These are phyloP conservation scores for Selaginella tamariscina DNA, from an alignment of 75 land plant species.

Conservation along the genomic window DNA sequence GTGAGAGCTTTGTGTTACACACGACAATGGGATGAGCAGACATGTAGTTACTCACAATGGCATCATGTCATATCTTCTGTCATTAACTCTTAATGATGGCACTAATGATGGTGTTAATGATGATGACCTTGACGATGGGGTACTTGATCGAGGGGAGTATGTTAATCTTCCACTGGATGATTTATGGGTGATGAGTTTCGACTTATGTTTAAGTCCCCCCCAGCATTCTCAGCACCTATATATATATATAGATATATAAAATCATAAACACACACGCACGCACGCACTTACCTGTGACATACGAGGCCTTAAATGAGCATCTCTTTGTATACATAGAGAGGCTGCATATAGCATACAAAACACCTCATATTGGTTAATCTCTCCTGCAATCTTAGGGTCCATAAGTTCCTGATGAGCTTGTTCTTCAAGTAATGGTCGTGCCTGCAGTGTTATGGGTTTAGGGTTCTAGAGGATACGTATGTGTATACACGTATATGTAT, in stretches of 20 bases:
- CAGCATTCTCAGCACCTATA: slow-evolving; percentile 40
- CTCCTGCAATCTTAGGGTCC: slow-evolving; percentile 28
- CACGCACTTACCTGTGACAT: slow-evolving; percentile 53
- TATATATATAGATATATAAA: background rate
- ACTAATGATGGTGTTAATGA: no score
- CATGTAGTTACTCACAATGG: background rate
- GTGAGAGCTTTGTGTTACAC: slow-evolving; percentile 23
- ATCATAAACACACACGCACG: background rate
- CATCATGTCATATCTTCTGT: no score
- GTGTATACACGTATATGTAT: background rate
- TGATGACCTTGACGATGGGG: no score
- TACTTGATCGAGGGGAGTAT: background rate
- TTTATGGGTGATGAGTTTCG: background rate
- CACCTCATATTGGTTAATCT: slow-evolving; percentile 25
- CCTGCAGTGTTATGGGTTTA: slow-evolving; percentile 6
- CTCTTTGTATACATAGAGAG: slow-evolving; percentile 41
- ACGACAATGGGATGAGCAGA: background rate
- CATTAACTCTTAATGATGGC: no score
- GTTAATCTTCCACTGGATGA: background rate
- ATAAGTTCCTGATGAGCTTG: slow-evolving; percentile 19
- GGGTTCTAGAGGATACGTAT: background rate
- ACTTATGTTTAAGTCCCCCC: slow-evolving; percentile 23
- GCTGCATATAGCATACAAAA: slow-evolving; percentile 57
- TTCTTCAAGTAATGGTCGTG: slow-evolving; percentile 35
- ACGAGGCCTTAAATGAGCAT: slow-evolving; percentile 46